Evolutionary conservation across 805 yeast species (phyloP), one percentile per base, ranked within the genome.

Genomic region (Hanseniaspora jakobsenii): DNA sequence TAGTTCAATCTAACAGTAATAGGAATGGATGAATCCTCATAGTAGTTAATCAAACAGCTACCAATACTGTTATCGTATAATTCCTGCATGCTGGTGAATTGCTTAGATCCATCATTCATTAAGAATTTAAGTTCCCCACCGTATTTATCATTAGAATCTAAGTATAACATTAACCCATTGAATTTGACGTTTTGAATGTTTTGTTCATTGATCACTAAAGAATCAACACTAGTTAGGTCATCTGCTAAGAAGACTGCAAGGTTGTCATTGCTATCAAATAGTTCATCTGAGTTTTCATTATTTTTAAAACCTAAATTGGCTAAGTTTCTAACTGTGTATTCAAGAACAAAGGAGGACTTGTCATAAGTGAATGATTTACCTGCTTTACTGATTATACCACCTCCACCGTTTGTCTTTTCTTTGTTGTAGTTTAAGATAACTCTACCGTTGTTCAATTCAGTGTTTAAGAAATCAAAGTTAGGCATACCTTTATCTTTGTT

Each of bases 21-120:
- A 9, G 93, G 93, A 5, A 80, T 82, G 49, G 73, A 73, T 0
- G 84, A 73, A 52, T 75, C 77, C 56, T 80, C 78, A 52, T 72
- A 81, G 23, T 35, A 38, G 8, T 66, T 64, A 51, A 77, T 58
- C n/a, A 64, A 58, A 61, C 84, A 78, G 10, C 72, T 66, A 1
- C 79, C 81, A 50, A 77, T 63, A 0, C 74, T 56, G 29, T 54
- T 48, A 3, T 55, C 53, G 44, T 64, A 60, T 8, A 63, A 44
- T 3, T 52, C 53, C 3, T 53, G 51, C 2, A 49, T 49, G 13
- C 49, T 44, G 2, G 45, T 31, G 10, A 64, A 55, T 22, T 61
- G 59, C 0, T 73, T 36, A 16, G 29, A 48, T 1, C 81, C 81
- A 57, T 81, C 89, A 52, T 71, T 75, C 47, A 73, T 62, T 49